phyloP scores from a whole-genome alignment of 305 asterid species.

The Fraxinus floribunda region DNA sequence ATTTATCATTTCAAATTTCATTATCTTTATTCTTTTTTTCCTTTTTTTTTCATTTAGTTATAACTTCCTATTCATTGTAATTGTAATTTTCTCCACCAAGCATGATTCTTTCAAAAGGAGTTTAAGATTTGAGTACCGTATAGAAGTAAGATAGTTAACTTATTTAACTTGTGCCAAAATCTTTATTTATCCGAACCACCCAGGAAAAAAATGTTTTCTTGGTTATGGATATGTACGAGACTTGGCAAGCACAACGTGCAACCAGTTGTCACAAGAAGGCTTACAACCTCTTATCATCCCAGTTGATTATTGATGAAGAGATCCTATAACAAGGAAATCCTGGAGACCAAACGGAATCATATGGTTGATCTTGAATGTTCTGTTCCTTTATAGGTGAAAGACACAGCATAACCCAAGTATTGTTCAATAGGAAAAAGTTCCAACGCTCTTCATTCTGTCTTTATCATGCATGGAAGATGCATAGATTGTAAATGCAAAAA shows the following conservation, averaged over 20 bases:
- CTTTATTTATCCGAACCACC: no score
- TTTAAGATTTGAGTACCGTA: no score
- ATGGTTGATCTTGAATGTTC: neutral
- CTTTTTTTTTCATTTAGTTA: neutral
- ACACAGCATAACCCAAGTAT: neutral
- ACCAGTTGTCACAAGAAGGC: neutral
- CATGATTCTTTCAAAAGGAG: no score
- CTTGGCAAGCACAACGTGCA: neutral
- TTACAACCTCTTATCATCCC: slow-evolving; percentile 10
- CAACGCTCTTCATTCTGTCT: neutral
- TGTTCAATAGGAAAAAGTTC: neutral
- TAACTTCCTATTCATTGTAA: neutral
- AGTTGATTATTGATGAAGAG: neutral
- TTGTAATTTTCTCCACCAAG: no score
- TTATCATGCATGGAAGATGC: neutral
- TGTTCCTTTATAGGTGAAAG: neutral
- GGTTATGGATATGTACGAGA: neutral
- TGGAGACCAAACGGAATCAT: slow-evolving; percentile 9
- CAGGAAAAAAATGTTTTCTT: neutral
- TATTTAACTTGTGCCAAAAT: no score
- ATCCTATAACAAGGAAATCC: slow-evolving; percentile 14
- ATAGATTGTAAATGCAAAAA: neutral
- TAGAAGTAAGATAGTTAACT: no score
- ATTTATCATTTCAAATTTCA: neutral
- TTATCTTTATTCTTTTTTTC: neutral